These are phyloP conservation scores for Lodderomyces jiufengensis DNA, from an alignment of 1,139 yeast genomes.

Conservation along the genomic window DNA sequence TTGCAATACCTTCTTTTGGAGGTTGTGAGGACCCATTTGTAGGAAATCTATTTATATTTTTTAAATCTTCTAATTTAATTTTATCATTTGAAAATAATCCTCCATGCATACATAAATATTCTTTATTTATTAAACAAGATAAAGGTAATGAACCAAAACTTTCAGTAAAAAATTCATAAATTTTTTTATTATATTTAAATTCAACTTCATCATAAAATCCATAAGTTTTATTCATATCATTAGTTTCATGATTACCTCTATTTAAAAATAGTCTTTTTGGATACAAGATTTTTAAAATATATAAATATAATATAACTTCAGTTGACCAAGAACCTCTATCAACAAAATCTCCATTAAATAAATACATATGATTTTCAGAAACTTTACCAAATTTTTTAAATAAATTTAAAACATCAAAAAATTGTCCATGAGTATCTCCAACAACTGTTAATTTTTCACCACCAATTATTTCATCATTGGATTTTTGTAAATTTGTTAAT, in stretches of 20 bases:
- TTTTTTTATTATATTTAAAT: constrained; percentile 76
- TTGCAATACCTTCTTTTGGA: constrained; percentile 85
- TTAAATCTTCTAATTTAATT: constrained; percentile 69
- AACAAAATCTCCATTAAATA: constrained; percentile 96
- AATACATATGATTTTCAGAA: constrained; percentile 65
- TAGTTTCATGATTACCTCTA: constrained; percentile 96
- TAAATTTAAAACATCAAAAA: constrained; percentile 79
- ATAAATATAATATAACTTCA: constrained; percentile 84
- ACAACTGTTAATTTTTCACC: constrained; percentile 69
- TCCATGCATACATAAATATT: constrained; percentile 90
- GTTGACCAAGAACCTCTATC: constrained; percentile 99
- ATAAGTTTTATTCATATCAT: constrained; percentile 93
- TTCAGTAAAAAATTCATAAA: constrained; percentile 84
- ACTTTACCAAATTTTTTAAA: constrained; percentile 71
- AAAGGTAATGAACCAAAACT: constrained; percentile 85
- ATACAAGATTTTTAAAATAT: constrained; percentile 70
- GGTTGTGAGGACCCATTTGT: constrained; percentile 66
- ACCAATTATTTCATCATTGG: constrained; percentile 17
- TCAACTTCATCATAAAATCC: constrained; percentile 97
- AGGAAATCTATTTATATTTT: constrained; percentile 63
- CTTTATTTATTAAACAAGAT: constrained; percentile 73
- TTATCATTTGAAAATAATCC: constrained; percentile 83
- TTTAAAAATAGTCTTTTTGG: constrained; percentile 76
- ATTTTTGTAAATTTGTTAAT: constrained; percentile 11
- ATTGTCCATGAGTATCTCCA: constrained; percentile 98